phyloP scores from a whole-genome alignment of 2,329 filamentous ascomycete species.

The Nothopassalora personata region DNA sequence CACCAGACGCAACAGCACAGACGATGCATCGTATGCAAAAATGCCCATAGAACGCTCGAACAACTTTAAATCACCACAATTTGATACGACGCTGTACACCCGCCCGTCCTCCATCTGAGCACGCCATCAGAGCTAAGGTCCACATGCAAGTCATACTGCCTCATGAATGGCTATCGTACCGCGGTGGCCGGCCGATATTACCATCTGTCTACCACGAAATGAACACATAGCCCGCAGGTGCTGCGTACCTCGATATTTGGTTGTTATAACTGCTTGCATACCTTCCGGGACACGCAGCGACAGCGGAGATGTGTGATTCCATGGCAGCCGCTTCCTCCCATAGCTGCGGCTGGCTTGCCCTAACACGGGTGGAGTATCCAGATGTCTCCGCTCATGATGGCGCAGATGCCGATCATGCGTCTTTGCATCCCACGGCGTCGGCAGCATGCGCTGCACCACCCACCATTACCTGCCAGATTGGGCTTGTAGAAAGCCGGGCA shows the following conservation, averaged over 20 bases:
- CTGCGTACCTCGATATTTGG: not conserved
- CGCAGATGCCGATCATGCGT: not conserved
- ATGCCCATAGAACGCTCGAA: not conserved
- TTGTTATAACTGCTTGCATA: not conserved
- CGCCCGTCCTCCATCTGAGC: not conserved
- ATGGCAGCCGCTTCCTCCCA: not conserved
- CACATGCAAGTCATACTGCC: not conserved
- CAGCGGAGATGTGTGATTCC: not conserved
- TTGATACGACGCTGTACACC: not conserved
- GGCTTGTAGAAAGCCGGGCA: no score
- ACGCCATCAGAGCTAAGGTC: constrained; percentile 1
- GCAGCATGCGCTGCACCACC: not conserved
- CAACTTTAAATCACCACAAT: not conserved
- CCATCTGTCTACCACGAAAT: not conserved
- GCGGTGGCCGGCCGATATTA: not conserved
- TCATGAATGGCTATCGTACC: not conserved
- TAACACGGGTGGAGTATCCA: not conserved
- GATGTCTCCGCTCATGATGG: not conserved
- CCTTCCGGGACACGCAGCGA: not conserved
- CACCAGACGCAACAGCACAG: not conserved
- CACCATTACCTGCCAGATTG: not conserved
- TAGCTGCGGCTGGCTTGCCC: not conserved
- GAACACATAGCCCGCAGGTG: not conserved
- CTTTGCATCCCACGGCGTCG: not conserved
- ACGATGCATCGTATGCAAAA: not conserved